Evolutionary conservation across 2,329 filamentous ascomycete species (phyloP).

Genomic region (Hypoxylon sp.): DNA sequence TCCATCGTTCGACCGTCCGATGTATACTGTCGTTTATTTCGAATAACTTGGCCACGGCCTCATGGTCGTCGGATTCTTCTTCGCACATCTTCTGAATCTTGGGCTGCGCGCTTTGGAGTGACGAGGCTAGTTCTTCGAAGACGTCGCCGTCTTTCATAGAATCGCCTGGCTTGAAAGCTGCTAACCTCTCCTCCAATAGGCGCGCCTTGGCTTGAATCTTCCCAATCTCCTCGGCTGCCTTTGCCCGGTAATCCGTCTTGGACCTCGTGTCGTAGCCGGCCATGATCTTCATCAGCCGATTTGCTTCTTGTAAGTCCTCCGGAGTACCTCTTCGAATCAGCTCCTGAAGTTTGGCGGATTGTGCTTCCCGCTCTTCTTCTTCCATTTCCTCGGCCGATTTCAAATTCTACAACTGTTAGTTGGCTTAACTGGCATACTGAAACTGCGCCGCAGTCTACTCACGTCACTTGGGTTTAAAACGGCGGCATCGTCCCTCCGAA

Average conservation of each 20-base stretch:
- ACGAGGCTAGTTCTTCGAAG: constrained; percentile 86
- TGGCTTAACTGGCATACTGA: constrained; percentile 42
- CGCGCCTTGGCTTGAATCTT: constrained; percentile 97
- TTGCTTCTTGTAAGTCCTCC: constrained; percentile 95
- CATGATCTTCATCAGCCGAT: constrained; percentile 99
- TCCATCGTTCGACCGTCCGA: constrained; percentile 94
- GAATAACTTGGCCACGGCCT: constrained; percentile 93
- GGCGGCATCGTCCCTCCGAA: constrained; percentile 92
- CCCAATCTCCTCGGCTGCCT: constrained; percentile 93
- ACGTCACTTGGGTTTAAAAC: constrained; percentile 97
- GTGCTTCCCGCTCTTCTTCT: constrained; percentile 92
- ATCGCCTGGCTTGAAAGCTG: constrained; percentile 85
- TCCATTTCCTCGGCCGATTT: constrained; percentile 99
- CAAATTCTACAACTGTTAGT: constrained; percentile 74
- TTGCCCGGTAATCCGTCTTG: constrained; percentile 97
- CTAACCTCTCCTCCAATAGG: constrained; percentile 91
- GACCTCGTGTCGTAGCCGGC: constrained; percentile 94
- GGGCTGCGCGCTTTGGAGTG: constrained; percentile 92
- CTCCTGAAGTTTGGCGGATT: constrained; percentile 98
- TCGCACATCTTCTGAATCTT: constrained; percentile 99
- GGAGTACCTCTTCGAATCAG: constrained; percentile 92
- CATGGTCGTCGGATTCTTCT: constrained; percentile 96
- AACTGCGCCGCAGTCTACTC: constrained; percentile 69
- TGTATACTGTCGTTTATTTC: constrained; percentile 99
- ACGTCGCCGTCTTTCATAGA: constrained; percentile 77